These are phyloP conservation scores for Septoria petroselini DNA, from an alignment of 2,329 filamentous ascomycete species.

Conservation along the genomic window DNA sequence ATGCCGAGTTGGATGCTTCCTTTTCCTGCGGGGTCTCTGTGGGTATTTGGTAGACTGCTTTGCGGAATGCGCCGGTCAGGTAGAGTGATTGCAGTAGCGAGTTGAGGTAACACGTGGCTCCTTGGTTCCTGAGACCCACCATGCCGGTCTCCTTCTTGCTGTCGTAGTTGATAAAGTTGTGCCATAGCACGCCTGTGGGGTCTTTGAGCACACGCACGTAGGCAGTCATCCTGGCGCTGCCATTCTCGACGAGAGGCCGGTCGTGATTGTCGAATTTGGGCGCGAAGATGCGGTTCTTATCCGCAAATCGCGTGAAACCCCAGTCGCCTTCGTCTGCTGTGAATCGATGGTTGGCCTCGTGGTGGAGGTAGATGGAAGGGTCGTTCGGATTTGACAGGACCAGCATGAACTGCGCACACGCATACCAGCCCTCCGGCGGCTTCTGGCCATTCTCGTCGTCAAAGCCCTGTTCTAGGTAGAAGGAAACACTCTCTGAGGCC, in stretches of 20 bases:
- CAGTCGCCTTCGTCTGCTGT: conserved; percentile 95
- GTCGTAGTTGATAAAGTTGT: conserved; percentile 91
- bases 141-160: conserved; percentile 99
- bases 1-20: conserved; percentile 72
- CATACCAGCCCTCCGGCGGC: conserved; percentile 89
- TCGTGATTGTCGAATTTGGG: conserved; percentile 67
- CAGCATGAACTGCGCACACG: conserved; percentile 90
- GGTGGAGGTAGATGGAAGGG: conserved; percentile 72
- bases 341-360: conserved; percentile 90
- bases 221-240: conserved; percentile 74
- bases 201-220: conserved; percentile 81
- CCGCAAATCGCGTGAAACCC: conserved; percentile 96
- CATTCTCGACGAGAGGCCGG: conserved; percentile 73
- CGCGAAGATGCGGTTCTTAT: conserved; percentile 80
- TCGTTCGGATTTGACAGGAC: conserved; percentile 94
- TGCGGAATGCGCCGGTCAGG: conserved; percentile 79
- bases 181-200: conserved; percentile 84
- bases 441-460: conserved; percentile 61
- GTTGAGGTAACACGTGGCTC: conserved; percentile 63
- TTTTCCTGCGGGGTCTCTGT: conserved; percentile 79
- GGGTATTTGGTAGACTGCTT: conserved; percentile 96
- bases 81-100: conserved; percentile 49
- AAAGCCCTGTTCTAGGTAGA: conserved; percentile 95
- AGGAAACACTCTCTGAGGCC: conserved; percentile 78
- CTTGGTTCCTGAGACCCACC: conserved; percentile 94